These are phyloP conservation scores for Dalbergia oliveri DNA, from an alignment of 306 rosid genomes.

Conservation along the genomic window DNA sequence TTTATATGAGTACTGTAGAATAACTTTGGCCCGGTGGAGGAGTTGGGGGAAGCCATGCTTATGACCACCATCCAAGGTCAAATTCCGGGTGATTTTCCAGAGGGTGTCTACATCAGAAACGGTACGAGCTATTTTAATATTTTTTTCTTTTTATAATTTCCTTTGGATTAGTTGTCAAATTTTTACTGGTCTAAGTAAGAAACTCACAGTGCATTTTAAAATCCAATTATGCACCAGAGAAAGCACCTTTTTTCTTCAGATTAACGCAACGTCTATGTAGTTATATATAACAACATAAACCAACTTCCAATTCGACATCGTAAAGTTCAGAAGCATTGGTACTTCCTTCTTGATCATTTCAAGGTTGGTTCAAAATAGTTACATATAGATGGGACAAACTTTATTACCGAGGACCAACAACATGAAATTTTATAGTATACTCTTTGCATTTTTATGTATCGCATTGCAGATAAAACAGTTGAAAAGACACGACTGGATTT, in stretches of 20 bases:
- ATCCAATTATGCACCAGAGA: too few species aligned
- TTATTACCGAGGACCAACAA: not conserved
- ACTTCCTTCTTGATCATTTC: constrained; percentile 8
- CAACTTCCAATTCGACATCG: constrained; percentile 9
- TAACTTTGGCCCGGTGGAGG: constrained; percentile 70
- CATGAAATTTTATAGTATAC: not conserved
- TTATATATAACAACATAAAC: constrained; percentile 5
- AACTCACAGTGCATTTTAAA: too few species aligned
- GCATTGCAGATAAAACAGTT: constrained; percentile 19
- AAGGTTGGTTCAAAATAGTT: not conserved
- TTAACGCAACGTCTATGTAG: not conserved
- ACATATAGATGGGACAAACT: not conserved
- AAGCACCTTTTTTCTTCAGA: not conserved
- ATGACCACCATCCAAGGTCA: constrained; percentile 59
- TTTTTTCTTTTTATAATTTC: too few species aligned
- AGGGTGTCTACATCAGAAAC: constrained; percentile 74
- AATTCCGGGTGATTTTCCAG: constrained; percentile 62
- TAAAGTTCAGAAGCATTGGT: not conserved
- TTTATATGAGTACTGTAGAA: constrained; percentile 42
- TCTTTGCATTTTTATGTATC: not conserved
- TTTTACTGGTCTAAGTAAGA: too few species aligned
- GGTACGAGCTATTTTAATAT: constrained; percentile 41
- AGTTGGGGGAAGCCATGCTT: constrained; percentile 54
- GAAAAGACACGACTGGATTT: not conserved
- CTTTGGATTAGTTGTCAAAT: not conserved